Evolutionary conservation across 352 stramenopile genomes (phyloP), one percentile per base, ranked within the genome.

Genomic region (Phytopythium chamaehyphon): DNA sequence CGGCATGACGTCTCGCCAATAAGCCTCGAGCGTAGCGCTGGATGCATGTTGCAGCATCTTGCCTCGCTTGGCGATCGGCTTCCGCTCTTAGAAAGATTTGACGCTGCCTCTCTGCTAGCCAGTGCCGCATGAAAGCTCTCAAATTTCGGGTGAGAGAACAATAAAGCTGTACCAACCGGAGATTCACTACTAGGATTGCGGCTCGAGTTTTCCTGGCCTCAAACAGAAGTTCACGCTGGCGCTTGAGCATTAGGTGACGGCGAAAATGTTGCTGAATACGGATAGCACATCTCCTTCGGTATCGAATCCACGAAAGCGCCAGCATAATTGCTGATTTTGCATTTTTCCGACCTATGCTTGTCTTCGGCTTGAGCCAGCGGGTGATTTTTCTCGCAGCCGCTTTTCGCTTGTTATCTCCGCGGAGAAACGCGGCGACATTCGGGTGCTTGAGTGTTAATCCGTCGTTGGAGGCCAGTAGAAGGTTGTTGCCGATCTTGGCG

Each of bases 181-280:
- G 85, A 35, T 71, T 43, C 6, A 22, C 49, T 21, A 62, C 51
- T 6, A 72, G 55, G 16, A 53, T 61, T 28, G 66, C 43, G 8
- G 47, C 43, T 14, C 66, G 71, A 44, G 68, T 58, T 9, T 39
- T 51, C 49, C 46, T 54, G 7, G 61, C 61, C 40, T 61, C 39
- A 22, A 51, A 52, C 19, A 86, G 38, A 15, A 71, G 37, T 28
- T 50, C 43, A 15, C 60, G 57, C n/a, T 71, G 56, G 16, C 55
- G 65, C 5, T 45, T 40, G 15, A 67, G 36, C 2, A 35, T 28
- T 40, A 57, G 48, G 40, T 66, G 72, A n/a, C 56, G 51, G 6
- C 79, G 71, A 43, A 84, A 69, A 39, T 57, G 76, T 6, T 61
- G 66, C 51, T 93, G 82, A n/a, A 93, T 71, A 10, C 61, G 62